phyloP scores from a whole-genome alignment of 257 asterid species.

The Echium plantagineum region DNA sequence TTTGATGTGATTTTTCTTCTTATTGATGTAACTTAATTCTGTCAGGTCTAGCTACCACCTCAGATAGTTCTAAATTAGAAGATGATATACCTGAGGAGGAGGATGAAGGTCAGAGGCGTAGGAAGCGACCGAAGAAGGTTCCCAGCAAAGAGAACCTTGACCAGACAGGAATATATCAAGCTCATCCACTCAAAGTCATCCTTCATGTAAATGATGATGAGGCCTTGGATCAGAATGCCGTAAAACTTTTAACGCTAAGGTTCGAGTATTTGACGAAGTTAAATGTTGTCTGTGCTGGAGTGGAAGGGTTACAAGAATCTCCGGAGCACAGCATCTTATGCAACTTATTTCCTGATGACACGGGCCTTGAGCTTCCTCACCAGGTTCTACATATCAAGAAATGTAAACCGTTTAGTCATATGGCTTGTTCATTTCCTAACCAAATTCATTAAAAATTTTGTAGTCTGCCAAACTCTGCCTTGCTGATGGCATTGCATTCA shows the following conservation, averaged over 20 bases:
- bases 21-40: conserved; percentile 7
- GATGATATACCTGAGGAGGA: conserved; percentile 82
- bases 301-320: conserved; percentile 68
- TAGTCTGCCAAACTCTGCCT: conserved; percentile 76
- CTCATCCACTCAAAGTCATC: conserved; percentile 81
- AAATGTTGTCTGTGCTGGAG: conserved; percentile 72
- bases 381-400: conserved; percentile 48
- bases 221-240: conserved; percentile 32
- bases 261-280: conserved; percentile 73
- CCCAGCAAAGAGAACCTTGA: conserved; percentile 76
- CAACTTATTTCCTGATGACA: conserved; percentile 95
- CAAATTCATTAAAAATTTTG: conserved; percentile 23
- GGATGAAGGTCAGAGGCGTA: conserved; percentile 88
- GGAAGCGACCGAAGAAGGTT: conserved; percentile 83
- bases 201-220: conserved; percentile 62
- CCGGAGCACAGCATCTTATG: conserved; percentile 48
- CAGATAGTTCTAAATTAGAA: conserved; percentile 65
- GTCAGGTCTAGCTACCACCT: conserved; percentile 36
- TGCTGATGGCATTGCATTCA: conserved; percentile 54
- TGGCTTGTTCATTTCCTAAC: conserved; percentile 10
- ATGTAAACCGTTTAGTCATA: not conserved
- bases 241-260: conserved; percentile 60
- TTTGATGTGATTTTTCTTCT: conserved; percentile 7
- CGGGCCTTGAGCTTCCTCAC: conserved; percentile 90
- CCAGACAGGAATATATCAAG: conserved; percentile 73